Evolutionary conservation across 2,329 filamentous ascomycete species (phyloP).

Genomic region (Trichoderma gracile): DNA sequence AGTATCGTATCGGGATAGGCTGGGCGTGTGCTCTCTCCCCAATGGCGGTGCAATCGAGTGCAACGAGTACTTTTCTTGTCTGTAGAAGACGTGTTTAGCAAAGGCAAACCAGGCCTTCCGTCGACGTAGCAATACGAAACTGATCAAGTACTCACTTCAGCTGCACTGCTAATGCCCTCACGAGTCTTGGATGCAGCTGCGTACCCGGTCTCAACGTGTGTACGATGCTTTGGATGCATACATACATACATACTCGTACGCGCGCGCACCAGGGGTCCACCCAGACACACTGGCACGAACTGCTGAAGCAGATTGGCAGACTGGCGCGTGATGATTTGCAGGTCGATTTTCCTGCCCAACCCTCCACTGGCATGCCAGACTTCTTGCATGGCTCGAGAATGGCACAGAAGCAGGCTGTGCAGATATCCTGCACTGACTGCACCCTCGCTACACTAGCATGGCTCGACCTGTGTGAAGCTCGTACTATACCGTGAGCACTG

Average conservation of each 20-base stretch:
- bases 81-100: not conserved
- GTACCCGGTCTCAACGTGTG: too few species aligned
- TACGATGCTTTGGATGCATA: too few species aligned
- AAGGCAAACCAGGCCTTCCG: not conserved
- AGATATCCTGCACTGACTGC: not conserved
- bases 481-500: too few species aligned
- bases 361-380: constrained; percentile 11
- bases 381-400: constrained; percentile 10
- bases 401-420: constrained; percentile 15
- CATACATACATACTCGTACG: constrained; percentile 14
- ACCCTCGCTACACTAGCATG: too few species aligned
- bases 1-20: constrained; percentile 4
- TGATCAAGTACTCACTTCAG: not conserved
- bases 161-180: not conserved
- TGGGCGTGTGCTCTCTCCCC: constrained; percentile 1
- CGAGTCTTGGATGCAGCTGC: constrained; percentile 10
- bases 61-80: too few species aligned
- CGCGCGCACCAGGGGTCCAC: constrained; percentile 17
- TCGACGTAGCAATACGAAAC: not conserved
- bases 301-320: constrained; percentile 18
- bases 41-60: not conserved
- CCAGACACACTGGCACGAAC: constrained; percentile 21
- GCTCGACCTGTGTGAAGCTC: too few species aligned
- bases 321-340: constrained; percentile 17
- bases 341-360: constrained; percentile 22